A percentile compares a stretch with the other conserved stretches of the same genome.
Evolutionary conservation across 2,329 filamentous ascomycete genomes (phyloP).

Genomic region (Samsoniella hepiali): DNA sequence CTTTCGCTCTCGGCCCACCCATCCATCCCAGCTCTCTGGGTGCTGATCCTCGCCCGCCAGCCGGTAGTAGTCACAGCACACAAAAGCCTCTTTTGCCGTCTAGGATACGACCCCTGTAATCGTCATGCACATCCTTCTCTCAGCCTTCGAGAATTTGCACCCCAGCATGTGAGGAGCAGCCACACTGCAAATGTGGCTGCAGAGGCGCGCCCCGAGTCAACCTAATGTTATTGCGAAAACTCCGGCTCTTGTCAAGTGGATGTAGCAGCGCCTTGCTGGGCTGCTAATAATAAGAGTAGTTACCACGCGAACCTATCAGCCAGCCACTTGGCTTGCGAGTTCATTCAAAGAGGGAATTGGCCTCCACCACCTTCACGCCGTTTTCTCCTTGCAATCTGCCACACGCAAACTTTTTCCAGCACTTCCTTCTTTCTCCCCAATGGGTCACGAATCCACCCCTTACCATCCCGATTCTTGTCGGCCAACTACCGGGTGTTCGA

Average conservation of each 20-base stretch:
- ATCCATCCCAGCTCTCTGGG: background rate
- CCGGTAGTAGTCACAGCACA: background rate
- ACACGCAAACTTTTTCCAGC: background rate
- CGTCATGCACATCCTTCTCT: constrained; percentile 9
- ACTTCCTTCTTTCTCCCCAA: background rate
- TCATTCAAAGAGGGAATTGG: background rate
- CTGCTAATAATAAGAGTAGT: background rate
- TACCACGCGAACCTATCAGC: background rate
- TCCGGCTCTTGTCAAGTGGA: background rate
- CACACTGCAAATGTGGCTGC: background rate
- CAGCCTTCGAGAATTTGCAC: constrained; percentile 6
- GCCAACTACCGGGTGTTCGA: background rate
- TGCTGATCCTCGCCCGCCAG: constrained; percentile 4
- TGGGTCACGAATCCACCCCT: background rate
- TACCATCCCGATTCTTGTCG: background rate
- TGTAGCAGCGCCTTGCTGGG: background rate
- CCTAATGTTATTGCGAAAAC: background rate
- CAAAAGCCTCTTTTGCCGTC: constrained; percentile 5
- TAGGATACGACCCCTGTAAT: constrained; percentile 10
- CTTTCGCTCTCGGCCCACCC: constrained; percentile 16
- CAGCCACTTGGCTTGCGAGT: background rate
- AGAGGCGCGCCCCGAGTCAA: background rate
- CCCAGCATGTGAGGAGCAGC: background rate
- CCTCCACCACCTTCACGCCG: background rate
- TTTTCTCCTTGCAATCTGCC: background rate